Conservation (phyloP, 2,329 filamentous ascomycete species). For the Ophiostoma tasmaniense region DNA sequence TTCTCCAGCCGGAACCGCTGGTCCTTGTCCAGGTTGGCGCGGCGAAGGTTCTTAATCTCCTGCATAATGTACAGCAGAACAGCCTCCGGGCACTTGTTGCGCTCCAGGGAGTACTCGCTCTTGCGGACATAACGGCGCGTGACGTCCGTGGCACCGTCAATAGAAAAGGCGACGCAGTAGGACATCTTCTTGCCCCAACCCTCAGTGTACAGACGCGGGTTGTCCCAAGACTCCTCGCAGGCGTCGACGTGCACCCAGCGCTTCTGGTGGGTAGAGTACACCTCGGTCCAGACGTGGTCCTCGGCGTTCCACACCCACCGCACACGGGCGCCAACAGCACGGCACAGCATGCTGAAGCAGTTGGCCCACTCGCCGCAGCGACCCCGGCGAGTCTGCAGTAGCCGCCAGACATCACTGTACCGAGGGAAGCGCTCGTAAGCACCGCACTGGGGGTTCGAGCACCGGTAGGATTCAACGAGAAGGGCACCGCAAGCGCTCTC, state of each 20-base stretch:
- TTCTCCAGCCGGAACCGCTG: constrained; percentile 74
- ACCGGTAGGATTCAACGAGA: constrained; percentile 83
- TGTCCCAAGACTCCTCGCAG: constrained; percentile 93
- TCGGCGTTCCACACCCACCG: constrained; percentile 98
- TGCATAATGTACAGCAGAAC: constrained; percentile 85
- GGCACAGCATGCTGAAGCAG: constrained; percentile 97
- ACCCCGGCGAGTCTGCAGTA: constrained; percentile 78
- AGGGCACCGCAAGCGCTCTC: constrained; percentile 82
- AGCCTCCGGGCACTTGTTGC: constrained; percentile 75
- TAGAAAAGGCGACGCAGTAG: constrained; percentile 94
- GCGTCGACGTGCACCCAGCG: constrained; percentile 96
- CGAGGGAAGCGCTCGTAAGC: constrained; percentile 78
- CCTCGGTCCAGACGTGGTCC: constrained; percentile 95
- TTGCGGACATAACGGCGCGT: constrained; percentile 64
- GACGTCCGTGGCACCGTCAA: constrained; percentile 66
- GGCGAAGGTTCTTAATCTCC: constrained; percentile 78
- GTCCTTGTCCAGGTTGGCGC: constrained; percentile 76
- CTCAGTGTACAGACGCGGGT: constrained; percentile 82
- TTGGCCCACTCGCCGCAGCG: constrained; percentile 95
- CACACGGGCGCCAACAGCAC: constrained; percentile 81
- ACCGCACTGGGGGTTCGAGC: constrained; percentile 66
- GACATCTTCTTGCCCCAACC: constrained; percentile 96
- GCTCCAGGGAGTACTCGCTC: constrained; percentile 60
- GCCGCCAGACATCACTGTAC: constrained; percentile 89
- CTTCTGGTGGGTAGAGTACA: constrained; percentile 88